These are phyloP conservation scores for Penstemon barbatus DNA, from an alignment of 257 asterid genomes.

Conservation along the genomic window DNA sequence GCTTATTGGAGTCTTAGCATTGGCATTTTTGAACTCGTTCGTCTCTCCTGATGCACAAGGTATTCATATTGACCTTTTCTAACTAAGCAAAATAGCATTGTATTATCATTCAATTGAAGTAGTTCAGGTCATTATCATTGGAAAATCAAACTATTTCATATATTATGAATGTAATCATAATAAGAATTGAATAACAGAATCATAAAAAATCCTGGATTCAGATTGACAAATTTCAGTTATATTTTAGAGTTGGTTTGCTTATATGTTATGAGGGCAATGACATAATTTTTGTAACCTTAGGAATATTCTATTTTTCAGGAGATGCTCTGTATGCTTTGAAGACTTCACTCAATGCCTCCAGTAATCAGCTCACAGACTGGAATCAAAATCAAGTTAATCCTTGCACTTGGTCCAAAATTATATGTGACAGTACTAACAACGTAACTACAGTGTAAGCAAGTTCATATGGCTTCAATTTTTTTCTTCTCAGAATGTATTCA, in stretches of 20 bases:
- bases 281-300: too few species aligned
- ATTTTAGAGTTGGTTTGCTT: background rate
- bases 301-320: conserved; percentile 40
- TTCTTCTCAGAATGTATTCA: background rate
- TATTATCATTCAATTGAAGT: background rate
- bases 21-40: conserved; percentile 40
- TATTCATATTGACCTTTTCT: conserved; percentile 18
- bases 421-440: conserved; percentile 53
- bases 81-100: too few species aligned
- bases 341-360: conserved; percentile 64
- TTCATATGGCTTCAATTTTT: conserved; percentile 2
- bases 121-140: background rate
- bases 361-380: conserved; percentile 77
- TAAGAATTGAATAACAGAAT: background rate
- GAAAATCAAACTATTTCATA: background rate
- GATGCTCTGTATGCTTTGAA: conserved; percentile 69
- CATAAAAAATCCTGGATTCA: background rate
- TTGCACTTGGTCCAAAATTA: conserved; percentile 89
- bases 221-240: background rate
- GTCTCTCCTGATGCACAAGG: conserved; percentile 71
- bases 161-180: background rate
- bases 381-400: conserved; percentile 78
- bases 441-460: conserved; percentile 73
- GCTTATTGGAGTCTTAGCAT: conserved; percentile 40
- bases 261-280: background rate